These are phyloP conservation scores for Erythrobasidium hasegawianum DNA, from an alignment of 1,284 basidiomycete genomes.

Conservation along the genomic window DNA sequence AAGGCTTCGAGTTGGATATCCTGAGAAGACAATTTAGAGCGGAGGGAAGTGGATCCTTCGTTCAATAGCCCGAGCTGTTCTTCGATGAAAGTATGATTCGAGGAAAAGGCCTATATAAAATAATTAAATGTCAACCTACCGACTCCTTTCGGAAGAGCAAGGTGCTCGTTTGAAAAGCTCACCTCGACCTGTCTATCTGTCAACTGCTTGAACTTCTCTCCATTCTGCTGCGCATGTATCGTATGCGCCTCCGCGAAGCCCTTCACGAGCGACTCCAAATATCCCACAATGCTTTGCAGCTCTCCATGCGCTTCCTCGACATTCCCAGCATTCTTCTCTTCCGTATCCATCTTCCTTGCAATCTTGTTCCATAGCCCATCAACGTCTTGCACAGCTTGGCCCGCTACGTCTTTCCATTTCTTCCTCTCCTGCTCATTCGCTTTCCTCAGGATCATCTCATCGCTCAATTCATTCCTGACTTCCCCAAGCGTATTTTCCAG, in stretches of 20 bases:
- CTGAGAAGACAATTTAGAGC: constrained; percentile 5
- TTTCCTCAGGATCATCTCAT: constrained; percentile 37
- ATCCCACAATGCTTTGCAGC: constrained; percentile 11
- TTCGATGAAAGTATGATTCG: constrained; percentile 10
- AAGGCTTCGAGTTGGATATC: constrained; percentile 26
- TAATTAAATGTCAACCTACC: too few relatives aligned
- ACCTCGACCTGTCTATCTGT: constrained; percentile 19
- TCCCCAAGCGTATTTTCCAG: constrained; percentile 21
- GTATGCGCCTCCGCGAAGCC: neutral
- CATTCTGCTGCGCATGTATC: neutral
- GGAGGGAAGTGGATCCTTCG: neutral
- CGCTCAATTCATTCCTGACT: constrained; percentile 23
- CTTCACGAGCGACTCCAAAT: constrained; percentile 1
- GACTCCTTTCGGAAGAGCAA: too few relatives aligned
- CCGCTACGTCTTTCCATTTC: constrained; percentile 41
- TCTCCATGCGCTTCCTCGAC: constrained; percentile 10
- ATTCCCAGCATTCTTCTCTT: constrained; percentile 17
- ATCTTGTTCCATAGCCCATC: constrained; percentile 43
- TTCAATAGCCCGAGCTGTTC: constrained; percentile 13
- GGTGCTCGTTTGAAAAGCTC: too few relatives aligned
- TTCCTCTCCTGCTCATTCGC: constrained; percentile 39
- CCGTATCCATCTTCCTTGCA: constrained; percentile 7
- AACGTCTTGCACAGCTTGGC: constrained; percentile 37
- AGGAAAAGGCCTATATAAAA: neutral
- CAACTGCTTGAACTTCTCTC: neutral